phyloP scores from a whole-genome alignment of 1,284 basidiomycete species.

The Rhodotorula sp. region DNA sequence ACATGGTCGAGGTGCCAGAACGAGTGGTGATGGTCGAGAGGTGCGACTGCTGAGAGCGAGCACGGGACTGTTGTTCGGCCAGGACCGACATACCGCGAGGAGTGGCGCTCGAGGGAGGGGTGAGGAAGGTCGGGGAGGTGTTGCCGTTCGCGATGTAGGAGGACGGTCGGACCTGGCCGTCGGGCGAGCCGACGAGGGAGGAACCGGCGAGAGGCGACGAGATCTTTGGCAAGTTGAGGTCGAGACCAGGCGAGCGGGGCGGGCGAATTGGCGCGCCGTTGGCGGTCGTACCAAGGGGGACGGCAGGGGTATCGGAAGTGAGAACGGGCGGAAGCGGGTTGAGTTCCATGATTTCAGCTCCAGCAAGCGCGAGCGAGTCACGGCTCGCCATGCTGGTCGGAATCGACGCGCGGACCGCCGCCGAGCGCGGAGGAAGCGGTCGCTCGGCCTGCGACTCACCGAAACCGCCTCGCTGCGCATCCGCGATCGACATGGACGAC shows the following conservation, averaged over 20 bases:
- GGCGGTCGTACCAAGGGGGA: constrained; percentile 37
- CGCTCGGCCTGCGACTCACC: constrained; percentile 12
- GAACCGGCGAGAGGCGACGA: constrained; percentile 25
- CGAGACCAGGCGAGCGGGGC: constrained; percentile 44
- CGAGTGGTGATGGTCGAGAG: constrained; percentile 33
- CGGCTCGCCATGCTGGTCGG: constrained; percentile 36
- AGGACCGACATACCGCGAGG: constrained; percentile 27
- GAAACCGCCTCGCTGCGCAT: constrained; percentile 30
- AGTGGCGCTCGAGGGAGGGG: not conserved
- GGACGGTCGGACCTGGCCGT: not conserved
- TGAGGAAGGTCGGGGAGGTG: constrained; percentile 9
- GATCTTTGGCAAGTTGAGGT: constrained; percentile 42
- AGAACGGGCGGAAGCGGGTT: constrained; percentile 35
- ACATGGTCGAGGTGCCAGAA: constrained; percentile 43
- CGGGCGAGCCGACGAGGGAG: constrained; percentile 18
- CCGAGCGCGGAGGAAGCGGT: not conserved
- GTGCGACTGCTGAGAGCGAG: constrained; percentile 34
- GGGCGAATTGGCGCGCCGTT: constrained; percentile 44
- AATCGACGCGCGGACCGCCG: constrained; percentile 16
- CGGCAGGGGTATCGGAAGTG: constrained; percentile 33
- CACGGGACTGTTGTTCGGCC: constrained; percentile 12
- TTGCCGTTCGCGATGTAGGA: not conserved
- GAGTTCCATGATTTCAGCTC: constrained; percentile 34
- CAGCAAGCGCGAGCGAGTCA: constrained; percentile 34
- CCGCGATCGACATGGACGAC: constrained; percentile 40